These are phyloP conservation scores for Leccinum disarticulatum DNA, from an alignment of 768 basidiomycete species.

Conservation along the genomic window DNA sequence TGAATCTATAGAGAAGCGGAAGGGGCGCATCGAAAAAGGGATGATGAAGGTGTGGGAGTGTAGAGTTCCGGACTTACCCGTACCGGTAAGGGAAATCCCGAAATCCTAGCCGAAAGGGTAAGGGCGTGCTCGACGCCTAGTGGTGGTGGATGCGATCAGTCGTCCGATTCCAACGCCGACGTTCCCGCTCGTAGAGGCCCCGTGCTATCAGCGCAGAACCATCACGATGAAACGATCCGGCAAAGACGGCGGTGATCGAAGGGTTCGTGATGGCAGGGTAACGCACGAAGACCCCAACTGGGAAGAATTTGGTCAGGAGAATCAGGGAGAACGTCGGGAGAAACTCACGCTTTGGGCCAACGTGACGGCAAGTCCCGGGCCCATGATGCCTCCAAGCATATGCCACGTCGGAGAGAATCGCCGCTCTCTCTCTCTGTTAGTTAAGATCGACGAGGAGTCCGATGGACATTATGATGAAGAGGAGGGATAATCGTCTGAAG, in stretches of 20 bases:
- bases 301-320: slow-evolving; percentile 5
- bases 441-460: too few species aligned
- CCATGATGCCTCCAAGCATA: too few species aligned
- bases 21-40: slow-evolving; percentile 7
- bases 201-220: too few species aligned
- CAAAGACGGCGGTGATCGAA: slow-evolving; percentile 27
- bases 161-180: too few species aligned
- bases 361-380: too few species aligned
- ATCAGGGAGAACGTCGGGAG: not conserved
- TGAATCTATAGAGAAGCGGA: slow-evolving; percentile 23
- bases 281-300: slow-evolving; percentile 68
- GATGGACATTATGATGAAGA: slow-evolving; percentile 68
- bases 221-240: slow-evolving; percentile 50
- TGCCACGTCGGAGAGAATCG: too few species aligned
- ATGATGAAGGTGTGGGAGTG: slow-evolving; percentile 35
- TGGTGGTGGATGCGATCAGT: too few species aligned
- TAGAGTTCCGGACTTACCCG: not conserved
- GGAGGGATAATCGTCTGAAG: slow-evolving; percentile 63
- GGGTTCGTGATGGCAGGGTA: slow-evolving; percentile 3
- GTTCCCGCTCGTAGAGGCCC: too few species aligned
- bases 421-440: too few species aligned
- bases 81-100: too few species aligned
- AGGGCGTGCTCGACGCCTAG: too few species aligned
- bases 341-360: slow-evolving; percentile 50
- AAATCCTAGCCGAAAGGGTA: too few species aligned